Base-by-base conservation (phyloP, 1,284 basidiomycete species). In the Entoloma clypeatum region DNA sequence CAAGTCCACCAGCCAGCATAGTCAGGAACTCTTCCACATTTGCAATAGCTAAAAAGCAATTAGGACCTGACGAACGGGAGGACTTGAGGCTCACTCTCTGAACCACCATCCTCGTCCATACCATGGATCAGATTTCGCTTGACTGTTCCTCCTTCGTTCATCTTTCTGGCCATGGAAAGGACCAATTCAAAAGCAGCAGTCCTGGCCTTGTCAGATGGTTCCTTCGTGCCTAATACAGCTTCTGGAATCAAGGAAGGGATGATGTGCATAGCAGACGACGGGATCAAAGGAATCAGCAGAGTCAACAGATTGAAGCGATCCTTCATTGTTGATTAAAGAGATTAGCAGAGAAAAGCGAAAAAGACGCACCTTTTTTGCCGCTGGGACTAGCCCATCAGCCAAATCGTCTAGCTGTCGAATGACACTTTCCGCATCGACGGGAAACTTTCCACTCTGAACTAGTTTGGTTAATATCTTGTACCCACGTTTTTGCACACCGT, bases 141-240 rank as follows among this genome's bases (percentile, higher is more conserved):
- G 32, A 99, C 87, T 2, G 83, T 65, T 35, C 95, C 96, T 18
- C 93, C 96, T 42, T 75, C 66, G 17, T 75, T 73, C 93, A 99
- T 97, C 69, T 94, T 97, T 56, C 75, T 72, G 7, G 90, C 96
- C 90, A 99, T 95, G 14, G 79, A 77, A 2, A 99, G 81, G 32
- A 99, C 77, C 34, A 97, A 67, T 26, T 94, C 91, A 59, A 95
- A 99, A 1, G 94, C 94, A 7, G 86, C 89, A 46, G 77, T 77
- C 36, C 96, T 78, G 0, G 92, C 86, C 54, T 91, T 92, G 61
- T 95, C 92, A 25, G 96, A 97, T 6, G 93, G 90, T 62, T 99
- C 96, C 62, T 99, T 99, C 19, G 94, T 98, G 2, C 92, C 94
- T n/a, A 99, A 70, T 3, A 98, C 88, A 10, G 91, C 92, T 67